Conservation (phyloP, 108 stramenopile species). For the Halocafeteria seosinensis region DNA sequence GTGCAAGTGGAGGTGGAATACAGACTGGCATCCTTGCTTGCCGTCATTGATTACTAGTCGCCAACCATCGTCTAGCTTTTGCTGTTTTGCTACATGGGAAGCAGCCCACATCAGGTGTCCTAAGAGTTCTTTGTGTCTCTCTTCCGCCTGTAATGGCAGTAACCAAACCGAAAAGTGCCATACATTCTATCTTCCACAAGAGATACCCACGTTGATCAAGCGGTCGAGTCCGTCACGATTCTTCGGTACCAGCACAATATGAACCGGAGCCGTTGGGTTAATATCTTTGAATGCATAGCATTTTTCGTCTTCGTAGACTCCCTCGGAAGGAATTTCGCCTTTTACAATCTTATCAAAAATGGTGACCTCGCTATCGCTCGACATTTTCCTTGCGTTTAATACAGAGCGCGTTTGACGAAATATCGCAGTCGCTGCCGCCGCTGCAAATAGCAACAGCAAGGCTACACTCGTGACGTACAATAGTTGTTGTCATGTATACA, state of each 20-base stretch:
- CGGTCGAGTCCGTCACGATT: conserved; percentile 67
- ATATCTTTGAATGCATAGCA: conserved; percentile 76
- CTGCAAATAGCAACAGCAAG: too few relatives aligned
- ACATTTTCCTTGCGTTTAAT: too few relatives aligned
- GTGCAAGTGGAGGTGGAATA: conserved; percentile 41
- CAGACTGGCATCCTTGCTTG: conserved; percentile 34
- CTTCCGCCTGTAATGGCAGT: conserved; percentile 11
- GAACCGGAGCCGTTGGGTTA: conserved; percentile 67
- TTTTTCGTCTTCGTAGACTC: conserved; percentile 78
- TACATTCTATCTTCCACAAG: not conserved
- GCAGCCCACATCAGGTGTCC: conserved; percentile 79
- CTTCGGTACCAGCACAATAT: conserved; percentile 92
- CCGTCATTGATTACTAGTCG: conserved; percentile 43
- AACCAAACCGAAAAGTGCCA: not conserved
- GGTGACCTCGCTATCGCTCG: too few relatives aligned
- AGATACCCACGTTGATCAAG: conserved; percentile 55
- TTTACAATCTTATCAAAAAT: conserved; percentile 81
- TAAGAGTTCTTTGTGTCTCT: conserved; percentile 70
- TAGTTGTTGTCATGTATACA: too few relatives aligned
- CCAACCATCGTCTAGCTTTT: conserved; percentile 1
- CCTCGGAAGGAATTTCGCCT: conserved; percentile 66
- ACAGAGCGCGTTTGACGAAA: too few relatives aligned
- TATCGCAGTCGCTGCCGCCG: too few relatives aligned
- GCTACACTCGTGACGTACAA: too few relatives aligned
- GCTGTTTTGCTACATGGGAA: not conserved